phyloP scores from a whole-genome alignment of 2,329 filamentous ascomycete species.

The Penicillium expansum region DNA sequence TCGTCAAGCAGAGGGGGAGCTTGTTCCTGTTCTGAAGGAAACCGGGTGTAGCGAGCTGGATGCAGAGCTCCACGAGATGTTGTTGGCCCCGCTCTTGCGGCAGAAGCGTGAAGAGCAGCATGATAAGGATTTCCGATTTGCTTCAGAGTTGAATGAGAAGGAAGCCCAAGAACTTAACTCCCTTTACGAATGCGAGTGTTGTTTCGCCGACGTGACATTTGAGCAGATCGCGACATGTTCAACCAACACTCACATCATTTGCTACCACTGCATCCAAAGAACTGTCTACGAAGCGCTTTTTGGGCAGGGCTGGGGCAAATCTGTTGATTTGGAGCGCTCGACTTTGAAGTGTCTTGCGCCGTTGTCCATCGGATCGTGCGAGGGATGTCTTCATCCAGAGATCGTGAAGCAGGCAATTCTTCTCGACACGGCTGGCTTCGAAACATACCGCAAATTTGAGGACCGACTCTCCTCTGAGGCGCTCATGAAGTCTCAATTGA shows the following conservation, averaged over 20 bases:
- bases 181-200: constrained; percentile 50
- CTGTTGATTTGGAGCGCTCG: constrained; percentile 67
- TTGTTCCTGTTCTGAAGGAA: constrained; percentile 37
- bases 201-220: constrained; percentile 48
- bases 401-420: constrained; percentile 71
- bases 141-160: constrained; percentile 43
- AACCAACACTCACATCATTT: constrained; percentile 45
- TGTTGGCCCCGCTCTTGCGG: constrained; percentile 40
- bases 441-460: constrained; percentile 73
- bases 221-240: constrained; percentile 50
- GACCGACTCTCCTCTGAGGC: constrained; percentile 74
- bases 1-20: constrained; percentile 31
- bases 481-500: constrained; percentile 69
- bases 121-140: constrained; percentile 37
- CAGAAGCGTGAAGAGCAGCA: constrained; percentile 38
- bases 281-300: constrained; percentile 85
- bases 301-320: constrained; percentile 86
- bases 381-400: constrained; percentile 67
- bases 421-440: constrained; percentile 65
- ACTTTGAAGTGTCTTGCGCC: constrained; percentile 83
- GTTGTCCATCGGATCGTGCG: constrained; percentile 63
- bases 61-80: constrained; percentile 38
- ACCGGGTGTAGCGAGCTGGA: constrained; percentile 47
- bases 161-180: constrained; percentile 44
- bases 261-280: constrained; percentile 72